Base-by-base conservation (phyloP, 352 stramenopile genomes). In the Phytophthora parvispora region DNA sequence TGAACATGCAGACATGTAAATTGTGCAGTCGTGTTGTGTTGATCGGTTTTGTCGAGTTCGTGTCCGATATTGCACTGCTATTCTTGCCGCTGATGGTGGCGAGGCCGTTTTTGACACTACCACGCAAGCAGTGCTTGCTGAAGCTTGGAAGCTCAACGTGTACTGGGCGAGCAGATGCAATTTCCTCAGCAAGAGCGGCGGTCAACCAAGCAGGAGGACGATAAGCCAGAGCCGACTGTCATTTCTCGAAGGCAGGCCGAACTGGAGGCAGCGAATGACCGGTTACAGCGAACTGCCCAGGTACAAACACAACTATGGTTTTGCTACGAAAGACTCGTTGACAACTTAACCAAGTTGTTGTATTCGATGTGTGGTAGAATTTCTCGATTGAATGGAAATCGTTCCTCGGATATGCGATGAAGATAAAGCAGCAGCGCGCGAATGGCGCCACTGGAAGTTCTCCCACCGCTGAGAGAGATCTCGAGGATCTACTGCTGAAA, bases 311-410 rank as follows among this genome's bases (percentile, higher is more conserved):
- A 31, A 3, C 7, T 43, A 36, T 43, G 16, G 18, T 22, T 22
- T 22, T 22, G 36, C 36, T 20, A 43, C 15, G 31, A 43, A 43
- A 16, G 36, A 43, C 36, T 43, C 9, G 36, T 22, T n/a, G n/a
- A n/a, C n/a, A n/a, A n/a, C n/a, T n/a, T n/a, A n/a, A n/a, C n/a
- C n/a, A n/a, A n/a, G n/a, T n/a, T n/a, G n/a, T n/a, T n/a, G n/a
- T n/a, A n/a, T n/a, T n/a, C n/a, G n/a, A n/a, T 49, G n/a, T 50
- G 15, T 50, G 18, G 1, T 36, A 88, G 74, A 79, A 87, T 68
- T 91, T 91, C 48, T 84, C 83, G 32, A 20, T 74, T 22, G 83
- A 91, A 61, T 91, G 83, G 83, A 87, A 87, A 45, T 63, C 79
- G 9, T 88, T 89, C 54, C 64, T 89, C 18, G 64, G 67, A 36